phyloP scores from a whole-genome alignment of 495 filamentous ascomycete species.

The Penicillium steckii region DNA sequence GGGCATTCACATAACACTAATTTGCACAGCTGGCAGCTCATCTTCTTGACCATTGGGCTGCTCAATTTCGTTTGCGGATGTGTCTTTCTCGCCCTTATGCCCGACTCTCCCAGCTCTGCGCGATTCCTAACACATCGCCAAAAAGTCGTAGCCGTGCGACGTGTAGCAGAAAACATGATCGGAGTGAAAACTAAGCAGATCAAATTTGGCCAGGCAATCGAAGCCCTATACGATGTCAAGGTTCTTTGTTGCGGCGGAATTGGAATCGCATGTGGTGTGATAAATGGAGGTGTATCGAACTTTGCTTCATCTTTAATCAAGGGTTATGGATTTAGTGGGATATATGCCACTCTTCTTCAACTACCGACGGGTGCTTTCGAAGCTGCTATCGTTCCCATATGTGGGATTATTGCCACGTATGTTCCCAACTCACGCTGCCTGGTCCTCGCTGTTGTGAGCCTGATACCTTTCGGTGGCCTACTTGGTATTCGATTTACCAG shows the following conservation, averaged over 20 bases:
- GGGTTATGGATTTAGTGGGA: conserved; percentile 37
- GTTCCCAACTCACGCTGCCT: conserved; percentile 43
- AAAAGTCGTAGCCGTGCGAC: conserved; percentile 41
- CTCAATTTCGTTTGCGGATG: conserved; percentile 46
- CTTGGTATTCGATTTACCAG: conserved; percentile 42
- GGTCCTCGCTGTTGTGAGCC: conserved; percentile 31
- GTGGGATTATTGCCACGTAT: conserved; percentile 39
- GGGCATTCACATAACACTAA: conserved; percentile 41
- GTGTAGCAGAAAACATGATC: conserved; percentile 47
- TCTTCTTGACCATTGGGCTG: conserved; percentile 54
- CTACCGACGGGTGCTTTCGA: conserved; percentile 46
- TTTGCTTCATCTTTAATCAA: conserved; percentile 48
- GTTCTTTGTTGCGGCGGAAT: conserved; percentile 34
- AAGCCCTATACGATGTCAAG: conserved; percentile 41
- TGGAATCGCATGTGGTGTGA: conserved; percentile 40
- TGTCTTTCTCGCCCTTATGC: conserved; percentile 40
- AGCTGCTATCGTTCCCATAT: conserved; percentile 33
- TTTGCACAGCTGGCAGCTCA: conserved; percentile 53
- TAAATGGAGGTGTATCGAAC: conserved; percentile 47
- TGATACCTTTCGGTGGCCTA: conserved; percentile 40
- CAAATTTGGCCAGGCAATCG: conserved; percentile 36
- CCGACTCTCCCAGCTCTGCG: conserved; percentile 42
- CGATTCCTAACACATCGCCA: conserved; percentile 42
- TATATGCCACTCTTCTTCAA: conserved; percentile 45
- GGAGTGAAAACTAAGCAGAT: conserved; percentile 47